These are phyloP conservation scores for Boletus vermiculosoides DNA, from an alignment of 768 basidiomycete species.

Conservation along the genomic window DNA sequence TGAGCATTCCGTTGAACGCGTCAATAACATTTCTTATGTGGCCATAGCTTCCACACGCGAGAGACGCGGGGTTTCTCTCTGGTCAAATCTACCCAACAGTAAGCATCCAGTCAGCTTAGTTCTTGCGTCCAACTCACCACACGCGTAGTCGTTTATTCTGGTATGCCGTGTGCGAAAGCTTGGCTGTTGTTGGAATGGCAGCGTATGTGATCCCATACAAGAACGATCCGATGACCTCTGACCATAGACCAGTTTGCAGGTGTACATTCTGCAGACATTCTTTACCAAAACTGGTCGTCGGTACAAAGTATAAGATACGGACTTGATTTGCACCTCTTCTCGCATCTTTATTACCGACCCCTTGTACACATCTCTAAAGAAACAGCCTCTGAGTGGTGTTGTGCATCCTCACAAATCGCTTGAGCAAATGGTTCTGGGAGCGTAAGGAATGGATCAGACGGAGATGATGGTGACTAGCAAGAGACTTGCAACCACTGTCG, in stretches of 20 bases:
- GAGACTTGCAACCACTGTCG: constrained; percentile 58
- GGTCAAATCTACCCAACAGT: constrained; percentile 90
- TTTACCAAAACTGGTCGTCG: constrained; percentile 91
- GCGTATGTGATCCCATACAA: constrained; percentile 51
- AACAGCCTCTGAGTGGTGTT: background rate
- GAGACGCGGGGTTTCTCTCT: constrained; percentile 93
- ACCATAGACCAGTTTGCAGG: constrained; percentile 61
- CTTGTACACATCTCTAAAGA: background rate
- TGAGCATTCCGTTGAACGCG: constrained; percentile 41
- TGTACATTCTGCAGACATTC: constrained; percentile 93
- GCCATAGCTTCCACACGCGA: constrained; percentile 81
- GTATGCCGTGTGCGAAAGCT: constrained; percentile 83
- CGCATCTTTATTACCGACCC: constrained; percentile 1
- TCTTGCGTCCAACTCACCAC: background rate
- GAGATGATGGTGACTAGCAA: too few species aligned
- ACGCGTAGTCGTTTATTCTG: constrained; percentile 81
- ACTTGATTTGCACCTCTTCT: constrained; percentile 11
- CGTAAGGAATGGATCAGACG: too few species aligned
- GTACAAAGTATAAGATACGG: constrained; percentile 70
- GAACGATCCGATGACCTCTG: constrained; percentile 9
- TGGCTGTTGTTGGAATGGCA: constrained; percentile 82
- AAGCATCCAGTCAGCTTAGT: constrained; percentile 6
- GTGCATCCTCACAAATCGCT: background rate
- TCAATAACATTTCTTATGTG: constrained; percentile 3
- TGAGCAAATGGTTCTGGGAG: background rate